Conservation (phyloP, 495 filamentous ascomycete genomes). For the Penicillium pancosmium region DNA sequence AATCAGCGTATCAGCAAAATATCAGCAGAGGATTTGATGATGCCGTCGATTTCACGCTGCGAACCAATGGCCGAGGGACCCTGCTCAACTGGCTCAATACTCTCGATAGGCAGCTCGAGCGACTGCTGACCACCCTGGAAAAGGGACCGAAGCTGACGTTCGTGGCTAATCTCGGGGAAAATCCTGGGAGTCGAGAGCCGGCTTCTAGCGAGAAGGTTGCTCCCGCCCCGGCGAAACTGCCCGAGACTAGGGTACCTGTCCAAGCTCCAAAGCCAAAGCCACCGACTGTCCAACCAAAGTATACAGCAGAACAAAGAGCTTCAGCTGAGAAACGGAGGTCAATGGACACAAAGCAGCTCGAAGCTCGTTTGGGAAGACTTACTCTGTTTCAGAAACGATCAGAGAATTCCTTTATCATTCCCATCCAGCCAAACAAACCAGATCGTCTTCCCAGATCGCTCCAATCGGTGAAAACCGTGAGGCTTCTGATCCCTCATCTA, state of each 20-base stretch:
- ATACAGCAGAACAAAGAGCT: conserved; percentile 58
- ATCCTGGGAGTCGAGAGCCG: conserved; percentile 34
- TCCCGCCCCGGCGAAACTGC: not conserved
- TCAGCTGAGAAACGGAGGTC: conserved; percentile 66
- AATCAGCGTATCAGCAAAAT: conserved; percentile 78
- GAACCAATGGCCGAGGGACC: conserved; percentile 56
- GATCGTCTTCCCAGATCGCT: conserved; percentile 64
- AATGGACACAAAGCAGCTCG: conserved; percentile 71
- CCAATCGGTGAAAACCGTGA: conserved; percentile 63
- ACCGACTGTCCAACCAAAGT: conserved; percentile 21
- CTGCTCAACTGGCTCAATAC: conserved; percentile 70
- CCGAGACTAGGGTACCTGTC: not conserved
- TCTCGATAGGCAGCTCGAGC: conserved; percentile 75
- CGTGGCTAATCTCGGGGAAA: conserved; percentile 57
- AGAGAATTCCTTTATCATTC: conserved; percentile 71
- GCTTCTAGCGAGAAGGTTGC: not conserved
- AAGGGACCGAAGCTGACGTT: conserved; percentile 81
- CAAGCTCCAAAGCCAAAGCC: conserved; percentile 7
- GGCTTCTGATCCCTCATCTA: conserved; percentile 68
- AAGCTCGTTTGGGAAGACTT: conserved; percentile 73
- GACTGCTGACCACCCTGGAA: conserved; percentile 66
- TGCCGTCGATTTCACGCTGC: conserved; percentile 54
- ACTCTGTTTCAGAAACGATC: conserved; percentile 69
- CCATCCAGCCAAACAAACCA: conserved; percentile 67
- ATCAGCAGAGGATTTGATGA: conserved; percentile 77